Evolutionary conservation across 2,329 filamentous ascomycete genomes (phyloP), one percentile per base, ranked within the genome.

Genomic region (Botryosphaeria dothidea): DNA sequence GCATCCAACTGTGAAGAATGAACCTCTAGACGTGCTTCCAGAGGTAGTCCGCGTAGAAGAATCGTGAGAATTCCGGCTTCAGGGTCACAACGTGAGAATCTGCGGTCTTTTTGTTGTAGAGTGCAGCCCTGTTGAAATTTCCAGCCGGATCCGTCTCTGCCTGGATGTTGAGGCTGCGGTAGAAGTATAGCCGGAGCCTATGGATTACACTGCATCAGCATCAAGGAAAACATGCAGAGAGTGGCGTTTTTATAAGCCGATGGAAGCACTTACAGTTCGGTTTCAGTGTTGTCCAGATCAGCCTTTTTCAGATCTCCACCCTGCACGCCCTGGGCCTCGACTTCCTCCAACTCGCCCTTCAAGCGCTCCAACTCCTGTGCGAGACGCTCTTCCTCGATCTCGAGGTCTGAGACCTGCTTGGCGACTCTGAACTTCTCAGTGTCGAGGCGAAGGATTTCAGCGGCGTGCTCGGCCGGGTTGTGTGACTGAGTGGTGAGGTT

Each of bases 11-110:
- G 21, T n/a, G 23, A 3, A 3, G 3, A 23, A 5, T 66, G 69
- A 96, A 76, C n/a, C n/a, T n/a, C n/a, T n/a, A n/a, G n/a, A 97
- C 83, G 31, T 89, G 94, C 72, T 92, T 86, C 95, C 95, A 99
- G 74, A 98, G 96, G 77, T 96, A 96, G 72, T 97, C 96, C 23
- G 93, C 92, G 73, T 97, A 97, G 74, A 96, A 97, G 77, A 91
- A 94, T 67, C 89, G 86, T 66, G 92, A 94, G 77, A 97, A 93
- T 80, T 95, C 96, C 71, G 91, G 89, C 72, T 98, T 93, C 76
- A 99, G 89, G 73, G 96, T 96, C 67, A 99, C 90, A 57, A 98
- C 92, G 76, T 97, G 92, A 60, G 98, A 92, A 75, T 98, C 93
- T 8, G 93, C 93, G 81, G 93, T 94, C 69, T 88, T 85, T 66